Conservation (phyloP, 345 rosid genomes). For the Lepidium africanum region DNA sequence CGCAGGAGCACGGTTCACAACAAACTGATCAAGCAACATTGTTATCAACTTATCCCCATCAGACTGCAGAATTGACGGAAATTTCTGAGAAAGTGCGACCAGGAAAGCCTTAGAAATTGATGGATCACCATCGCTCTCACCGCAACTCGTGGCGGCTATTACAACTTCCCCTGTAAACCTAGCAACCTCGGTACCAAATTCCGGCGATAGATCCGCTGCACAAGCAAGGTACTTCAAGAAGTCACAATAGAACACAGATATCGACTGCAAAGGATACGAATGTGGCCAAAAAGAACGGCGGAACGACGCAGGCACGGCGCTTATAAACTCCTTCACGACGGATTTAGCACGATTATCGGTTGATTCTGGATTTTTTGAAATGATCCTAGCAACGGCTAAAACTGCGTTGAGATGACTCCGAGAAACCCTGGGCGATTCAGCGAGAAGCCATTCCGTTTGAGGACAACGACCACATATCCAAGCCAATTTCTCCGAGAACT, state of each 20-base stretch:
- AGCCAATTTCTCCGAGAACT: conserved; percentile 67
- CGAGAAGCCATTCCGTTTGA: conserved; percentile 49
- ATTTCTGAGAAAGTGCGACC: conserved; percentile 61
- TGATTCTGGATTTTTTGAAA: conserved; percentile 45
- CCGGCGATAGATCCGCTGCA: conserved; percentile 45
- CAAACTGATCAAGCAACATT: conserved; percentile 61
- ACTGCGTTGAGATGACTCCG: conserved; percentile 87
- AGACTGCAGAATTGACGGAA: conserved; percentile 51
- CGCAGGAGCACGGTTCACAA: conserved; percentile 28
- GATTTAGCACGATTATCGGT: conserved; percentile 53
- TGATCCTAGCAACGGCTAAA: conserved; percentile 70
- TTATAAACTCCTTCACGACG: conserved; percentile 56
- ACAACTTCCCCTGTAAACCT: conserved; percentile 63
- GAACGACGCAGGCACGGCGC: conserved; percentile 66
- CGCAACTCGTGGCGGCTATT: conserved; percentile 34
- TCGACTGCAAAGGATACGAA: conserved; percentile 44
- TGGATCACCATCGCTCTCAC: conserved; percentile 31
- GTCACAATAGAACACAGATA: conserved; percentile 56
- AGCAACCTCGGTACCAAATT: conserved; percentile 61
- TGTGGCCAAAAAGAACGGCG: conserved; percentile 84
- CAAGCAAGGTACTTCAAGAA: conserved; percentile 54
- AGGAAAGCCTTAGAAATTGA: conserved; percentile 54
- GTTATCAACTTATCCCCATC: conserved; percentile 68
- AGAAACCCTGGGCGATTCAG: conserved; percentile 71
- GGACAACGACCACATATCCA: conserved; percentile 96